phyloP scores from a whole-genome alignment of 2,329 filamentous ascomycete genomes.

The Arthrobotrys pseudoclavata region DNA sequence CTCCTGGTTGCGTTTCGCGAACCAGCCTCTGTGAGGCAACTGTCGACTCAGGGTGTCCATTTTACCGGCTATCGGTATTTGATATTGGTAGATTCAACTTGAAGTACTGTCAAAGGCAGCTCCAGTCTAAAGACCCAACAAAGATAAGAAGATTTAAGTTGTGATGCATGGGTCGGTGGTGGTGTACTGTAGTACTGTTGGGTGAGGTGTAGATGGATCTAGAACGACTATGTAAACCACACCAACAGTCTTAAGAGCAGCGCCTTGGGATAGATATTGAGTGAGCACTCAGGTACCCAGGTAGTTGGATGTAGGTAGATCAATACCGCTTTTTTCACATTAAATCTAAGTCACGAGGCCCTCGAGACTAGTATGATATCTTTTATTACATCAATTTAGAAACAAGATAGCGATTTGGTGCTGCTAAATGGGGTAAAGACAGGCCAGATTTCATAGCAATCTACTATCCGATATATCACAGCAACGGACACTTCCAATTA shows the following conservation, averaged over 20 bases:
- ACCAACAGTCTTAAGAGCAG: no score
- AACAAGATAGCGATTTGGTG: no score
- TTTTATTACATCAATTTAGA: no score
- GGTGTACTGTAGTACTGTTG: background rate
- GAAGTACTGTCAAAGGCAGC: background rate
- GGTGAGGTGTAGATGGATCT: background rate
- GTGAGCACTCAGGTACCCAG: no score
- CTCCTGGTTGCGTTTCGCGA: background rate
- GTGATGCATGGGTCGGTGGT: background rate
- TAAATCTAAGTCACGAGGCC: no score
- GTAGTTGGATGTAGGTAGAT: no score
- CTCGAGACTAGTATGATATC: no score
- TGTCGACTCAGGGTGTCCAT: background rate
- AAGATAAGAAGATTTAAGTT: background rate
- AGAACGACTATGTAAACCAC: background rate
- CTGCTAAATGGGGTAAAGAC: no score
- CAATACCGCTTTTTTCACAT: no score
- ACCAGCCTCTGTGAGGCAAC: background rate
- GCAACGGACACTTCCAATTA: no score
- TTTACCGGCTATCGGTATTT: background rate
- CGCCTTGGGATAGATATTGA: background rate
- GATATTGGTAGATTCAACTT: background rate
- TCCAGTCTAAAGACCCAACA: background rate
- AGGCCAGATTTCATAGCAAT: no score
- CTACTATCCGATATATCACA: no score